Conservation (phyloP, 768 basidiomycete species). For the Leccinum sublutescens region DNA sequence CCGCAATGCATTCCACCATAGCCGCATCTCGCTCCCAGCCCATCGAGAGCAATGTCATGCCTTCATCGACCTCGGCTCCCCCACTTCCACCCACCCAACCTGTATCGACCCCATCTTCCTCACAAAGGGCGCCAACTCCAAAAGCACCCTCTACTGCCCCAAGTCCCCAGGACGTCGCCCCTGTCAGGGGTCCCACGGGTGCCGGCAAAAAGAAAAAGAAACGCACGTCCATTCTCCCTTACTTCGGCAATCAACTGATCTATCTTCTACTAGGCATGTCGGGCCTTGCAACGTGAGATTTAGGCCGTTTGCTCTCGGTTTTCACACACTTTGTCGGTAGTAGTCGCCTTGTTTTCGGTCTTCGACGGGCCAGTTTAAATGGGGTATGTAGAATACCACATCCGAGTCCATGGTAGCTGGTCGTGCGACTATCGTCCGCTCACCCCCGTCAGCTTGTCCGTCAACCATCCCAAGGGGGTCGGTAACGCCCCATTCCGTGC, state of each 20-base stretch:
- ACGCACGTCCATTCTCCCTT: constrained; percentile 42
- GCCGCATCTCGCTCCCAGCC: constrained; percentile 43
- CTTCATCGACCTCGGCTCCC: constrained; percentile 24
- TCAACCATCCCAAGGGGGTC: constrained; percentile 78
- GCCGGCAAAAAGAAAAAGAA: constrained; percentile 75
- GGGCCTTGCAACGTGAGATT: constrained; percentile 20
- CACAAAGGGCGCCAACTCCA: constrained; percentile 30
- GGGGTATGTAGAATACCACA: constrained; percentile 1
- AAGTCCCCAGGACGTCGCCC: constrained; percentile 43
- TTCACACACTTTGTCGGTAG: not conserved
- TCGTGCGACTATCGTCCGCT: constrained; percentile 41
- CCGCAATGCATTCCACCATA: constrained; percentile 65
- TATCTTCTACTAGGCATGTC: constrained; percentile 26
- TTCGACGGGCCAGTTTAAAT: not conserved
- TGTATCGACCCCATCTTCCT: constrained; percentile 35
- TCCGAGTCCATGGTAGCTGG: not conserved
- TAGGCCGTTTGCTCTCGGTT: not conserved
- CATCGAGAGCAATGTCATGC: constrained; percentile 25
- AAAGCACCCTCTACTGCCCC: constrained; percentile 35
- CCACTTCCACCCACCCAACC: constrained; percentile 26
- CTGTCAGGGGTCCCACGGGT: constrained; percentile 47
- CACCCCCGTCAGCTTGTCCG: constrained; percentile 68
- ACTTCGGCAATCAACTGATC: constrained; percentile 5
- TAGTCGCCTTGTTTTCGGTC: not conserved
- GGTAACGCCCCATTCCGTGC: constrained; percentile 60